Base-by-base conservation (phyloP, 495 filamentous ascomycete species). In the Saxophila tyrrhenica region DNA sequence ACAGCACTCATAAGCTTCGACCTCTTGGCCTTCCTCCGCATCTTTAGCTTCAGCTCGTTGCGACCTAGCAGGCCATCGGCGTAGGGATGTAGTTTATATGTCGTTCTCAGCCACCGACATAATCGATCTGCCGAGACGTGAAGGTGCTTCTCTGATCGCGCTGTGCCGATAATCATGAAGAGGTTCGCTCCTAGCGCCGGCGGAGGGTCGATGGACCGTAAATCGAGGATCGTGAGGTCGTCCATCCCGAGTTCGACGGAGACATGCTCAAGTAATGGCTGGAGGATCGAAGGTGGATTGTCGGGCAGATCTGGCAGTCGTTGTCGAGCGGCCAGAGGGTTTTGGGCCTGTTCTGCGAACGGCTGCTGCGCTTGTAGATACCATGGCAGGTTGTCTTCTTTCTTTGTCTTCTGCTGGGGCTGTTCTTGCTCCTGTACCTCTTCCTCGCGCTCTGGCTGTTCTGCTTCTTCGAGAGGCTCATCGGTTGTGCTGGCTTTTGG, bases 91-190 rank as follows among this genome's bases (percentile, higher is more conserved):
- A 96, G 69, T 49, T 82, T 81, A 64, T 39, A 74, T 73, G 32
- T 74, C 8, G 50, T 82, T 51, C 94, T 76, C 41, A 96, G 69
- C 86, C 86, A 97, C 52, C 91, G 78, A 56, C 89, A 89, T 20
- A 94, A 75, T 24, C 87, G 81, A 64, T 94, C 90, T 2, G 92
- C 89, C 1, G 89, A 91, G 20, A 94, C 86, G 61, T 95, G 89
- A 23, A 97, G 70, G 72, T 98, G 94, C 52, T 88, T 90, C 61
- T 95, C 87, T 56, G 87, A 91, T 46, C 94, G 83, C 20, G 91
- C 88, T 17, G 88, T 94, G n/a, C 87, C 90, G 57, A 97, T 73
- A 38, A 97, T 66, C 92, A 97, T 97, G 25, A 98, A 75, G 38
- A 95, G 76, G 62, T 89, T 85, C 16, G 87, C 78, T 8, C 92